Percentiles rank a stretch among this genome's conserved stretches.
phyloP scores from a whole-genome alignment of 805 yeast species.

The Sugiyamaella valdiviana region DNA sequence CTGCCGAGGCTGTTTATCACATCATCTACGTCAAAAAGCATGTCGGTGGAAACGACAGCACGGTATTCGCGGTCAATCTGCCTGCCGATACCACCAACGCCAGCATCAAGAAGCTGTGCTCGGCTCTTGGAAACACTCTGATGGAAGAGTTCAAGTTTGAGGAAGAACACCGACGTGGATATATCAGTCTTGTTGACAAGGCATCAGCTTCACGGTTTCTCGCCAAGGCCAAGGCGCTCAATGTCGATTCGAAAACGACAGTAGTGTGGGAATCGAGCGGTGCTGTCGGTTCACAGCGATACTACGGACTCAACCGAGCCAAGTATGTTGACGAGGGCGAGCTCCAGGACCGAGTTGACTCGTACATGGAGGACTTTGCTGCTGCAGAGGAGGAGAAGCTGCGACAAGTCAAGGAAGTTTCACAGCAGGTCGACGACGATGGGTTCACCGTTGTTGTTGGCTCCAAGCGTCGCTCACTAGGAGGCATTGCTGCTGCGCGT shows the following conservation, averaged over 20 bases:
- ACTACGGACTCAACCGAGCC: conserved; percentile 32
- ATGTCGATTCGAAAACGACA: conserved; percentile 21
- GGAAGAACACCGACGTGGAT: conserved; percentile 42
- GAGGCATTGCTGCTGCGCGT: conserved; percentile 42
- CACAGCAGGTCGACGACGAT: conserved; percentile 75
- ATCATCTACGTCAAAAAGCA: conserved; percentile 20
- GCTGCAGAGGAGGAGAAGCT: conserved; percentile 51
- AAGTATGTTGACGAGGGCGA: conserved; percentile 40
- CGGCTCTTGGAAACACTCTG: conserved; percentile 41
- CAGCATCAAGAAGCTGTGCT: conserved; percentile 50
- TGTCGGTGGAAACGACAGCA: conserved; percentile 34
- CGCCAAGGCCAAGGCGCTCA: conserved; percentile 50
- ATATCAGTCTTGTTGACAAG: conserved; percentile 69
- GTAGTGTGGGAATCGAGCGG: conserved; percentile 35
- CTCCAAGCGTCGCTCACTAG: conserved; percentile 73
- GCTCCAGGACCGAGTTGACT: conserved; percentile 52
- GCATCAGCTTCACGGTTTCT: conserved; percentile 60
- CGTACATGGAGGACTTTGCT: conserved; percentile 61
- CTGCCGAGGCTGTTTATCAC: conserved; percentile 14
- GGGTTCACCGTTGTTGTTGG: conserved; percentile 92
- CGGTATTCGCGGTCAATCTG: conserved; percentile 70
- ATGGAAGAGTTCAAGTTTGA: conserved; percentile 27
- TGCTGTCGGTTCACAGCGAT: conserved; percentile 36
- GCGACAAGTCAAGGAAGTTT: conserved; percentile 24
- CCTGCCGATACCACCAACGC: conserved; percentile 57